Evolutionary conservation across 2,329 filamentous ascomycete genomes (phyloP).

Genomic region (Xylaria hypoxylon): DNA sequence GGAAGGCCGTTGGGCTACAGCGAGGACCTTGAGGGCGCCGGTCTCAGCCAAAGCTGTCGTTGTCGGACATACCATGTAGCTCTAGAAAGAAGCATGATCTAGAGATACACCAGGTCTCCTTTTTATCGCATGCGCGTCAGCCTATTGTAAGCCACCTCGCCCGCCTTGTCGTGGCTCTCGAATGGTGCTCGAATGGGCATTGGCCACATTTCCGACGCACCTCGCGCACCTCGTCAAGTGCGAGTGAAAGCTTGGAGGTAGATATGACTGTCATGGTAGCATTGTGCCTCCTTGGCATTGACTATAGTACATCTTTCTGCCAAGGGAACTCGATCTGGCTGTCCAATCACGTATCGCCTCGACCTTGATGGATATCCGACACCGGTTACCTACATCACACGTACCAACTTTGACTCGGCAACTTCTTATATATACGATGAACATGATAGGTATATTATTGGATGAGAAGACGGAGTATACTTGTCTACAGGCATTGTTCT

Average conservation of each 20-base stretch:
- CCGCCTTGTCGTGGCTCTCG: background rate
- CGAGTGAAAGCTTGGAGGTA: conserved; percentile 7
- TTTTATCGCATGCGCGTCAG: background rate
- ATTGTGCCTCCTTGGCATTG: conserved; percentile 18
- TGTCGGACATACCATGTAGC: background rate
- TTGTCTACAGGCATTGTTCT: background rate
- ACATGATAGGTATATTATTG: background rate
- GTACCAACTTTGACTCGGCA: background rate
- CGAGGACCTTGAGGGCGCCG: conserved; percentile 5
- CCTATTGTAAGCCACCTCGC: conserved; percentile 5
- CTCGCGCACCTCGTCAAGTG: background rate
- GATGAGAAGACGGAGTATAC: background rate
- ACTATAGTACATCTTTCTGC: conserved; percentile 9
- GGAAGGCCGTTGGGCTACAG: conserved; percentile 14
- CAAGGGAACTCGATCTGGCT: conserved; percentile 17
- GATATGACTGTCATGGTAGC: conserved; percentile 12
- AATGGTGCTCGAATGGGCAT: conserved; percentile 15
- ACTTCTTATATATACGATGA: background rate
- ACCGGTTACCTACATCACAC: conserved; percentile 8
- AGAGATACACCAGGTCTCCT: background rate
- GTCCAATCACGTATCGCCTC: conserved; percentile 12
- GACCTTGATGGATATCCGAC: conserved; percentile 5
- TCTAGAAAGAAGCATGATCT: background rate
- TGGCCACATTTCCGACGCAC: conserved; percentile 4
- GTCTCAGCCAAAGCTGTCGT: conserved; percentile 6